A percentile compares a stretch with the other conserved stretches of the same genome.
phyloP scores from a whole-genome alignment of 768 basidiomycete genomes.

The Pisolithus tinctorius region DNA sequence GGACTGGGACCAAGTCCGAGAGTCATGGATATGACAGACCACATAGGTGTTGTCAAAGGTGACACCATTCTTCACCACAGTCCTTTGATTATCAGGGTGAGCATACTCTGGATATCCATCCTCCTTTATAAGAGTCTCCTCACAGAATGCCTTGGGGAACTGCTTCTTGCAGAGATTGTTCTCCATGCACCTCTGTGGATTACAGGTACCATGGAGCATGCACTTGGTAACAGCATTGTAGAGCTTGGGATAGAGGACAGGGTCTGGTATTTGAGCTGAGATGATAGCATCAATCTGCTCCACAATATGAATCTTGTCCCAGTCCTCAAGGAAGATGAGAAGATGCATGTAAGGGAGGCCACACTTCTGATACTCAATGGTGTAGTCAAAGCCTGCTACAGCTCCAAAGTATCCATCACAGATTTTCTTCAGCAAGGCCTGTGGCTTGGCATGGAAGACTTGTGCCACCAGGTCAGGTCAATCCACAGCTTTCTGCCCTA shows the following conservation, averaged over 20 bases:
- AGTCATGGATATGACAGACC: too few species aligned
- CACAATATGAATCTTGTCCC: slow-evolving; percentile 28
- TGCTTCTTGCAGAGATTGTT: slow-evolving; percentile 35
- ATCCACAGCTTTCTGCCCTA: slow-evolving; percentile 33
- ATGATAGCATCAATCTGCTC: slow-evolving; percentile 35
- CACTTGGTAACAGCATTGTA: slow-evolving; percentile 30
- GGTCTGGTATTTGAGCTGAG: slow-evolving; percentile 38
- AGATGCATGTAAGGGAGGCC: slow-evolving; percentile 51
- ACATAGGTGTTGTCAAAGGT: slow-evolving; percentile 35
- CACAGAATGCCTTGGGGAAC: slow-evolving; percentile 35
- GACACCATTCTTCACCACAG: slow-evolving; percentile 13
- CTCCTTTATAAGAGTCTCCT: slow-evolving; percentile 26
- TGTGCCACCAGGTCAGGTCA: slow-evolving; percentile 40
- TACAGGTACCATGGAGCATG: slow-evolving; percentile 41
- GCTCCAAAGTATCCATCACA: slow-evolving; percentile 35
- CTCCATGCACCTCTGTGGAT: slow-evolving; percentile 31
- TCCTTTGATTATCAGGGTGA: slow-evolving; percentile 29
- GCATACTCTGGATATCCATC: slow-evolving; percentile 36
- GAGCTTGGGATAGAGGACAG: slow-evolving; percentile 30
- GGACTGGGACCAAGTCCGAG: too few species aligned
- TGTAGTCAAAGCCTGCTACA: slow-evolving; percentile 38
- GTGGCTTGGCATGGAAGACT: slow-evolving; percentile 40
- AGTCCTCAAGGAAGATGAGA: slow-evolving; percentile 34
- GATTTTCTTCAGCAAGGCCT: slow-evolving; percentile 31
- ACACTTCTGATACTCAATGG: slow-evolving; percentile 53